phyloP scores from a whole-genome alignment of 768 basidiomycete genomes.

The Lanmaoa pseudosensibilis region DNA sequence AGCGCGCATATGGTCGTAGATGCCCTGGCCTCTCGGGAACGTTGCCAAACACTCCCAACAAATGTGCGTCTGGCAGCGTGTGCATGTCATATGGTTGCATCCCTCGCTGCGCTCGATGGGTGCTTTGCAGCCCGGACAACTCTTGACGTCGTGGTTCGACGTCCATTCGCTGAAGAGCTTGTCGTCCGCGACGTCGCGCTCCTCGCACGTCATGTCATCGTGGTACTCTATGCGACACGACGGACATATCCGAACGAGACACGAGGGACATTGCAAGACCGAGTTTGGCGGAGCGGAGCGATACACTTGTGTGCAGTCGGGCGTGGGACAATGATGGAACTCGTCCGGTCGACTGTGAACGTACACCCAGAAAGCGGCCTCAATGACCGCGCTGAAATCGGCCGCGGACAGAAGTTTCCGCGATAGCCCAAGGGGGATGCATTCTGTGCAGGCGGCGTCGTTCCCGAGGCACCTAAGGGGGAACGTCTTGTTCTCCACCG shows the following conservation, averaged over 20 bases:
- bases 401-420: conserved; percentile 47
- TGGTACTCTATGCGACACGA: conserved; percentile 60
- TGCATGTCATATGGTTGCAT: conserved; percentile 84
- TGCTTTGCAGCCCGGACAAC: conserved; percentile 69
- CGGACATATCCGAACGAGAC: conserved; percentile 67
- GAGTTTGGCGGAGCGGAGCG: conserved; percentile 50
- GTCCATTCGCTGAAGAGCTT: conserved; percentile 66
- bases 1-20: conserved; percentile 76
- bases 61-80: conserved; percentile 69
- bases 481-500: conserved; percentile 58
- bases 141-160: conserved; percentile 61
- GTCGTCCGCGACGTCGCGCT: conserved; percentile 52
- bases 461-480: conserved; percentile 73
- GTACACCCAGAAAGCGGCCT: conserved; percentile 61
- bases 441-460: conserved; percentile 55
- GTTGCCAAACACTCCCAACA: conserved; percentile 80
- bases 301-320: conserved; percentile 77
- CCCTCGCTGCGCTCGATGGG: conserved; percentile 73
- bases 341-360: conserved; percentile 59
- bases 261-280: conserved; percentile 68
- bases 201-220: conserved; percentile 65
- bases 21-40: conserved; percentile 64
- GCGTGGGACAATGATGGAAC: conserved; percentile 75
- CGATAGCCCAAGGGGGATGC: conserved; percentile 55
- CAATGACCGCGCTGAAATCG: conserved; percentile 56